Evolutionary conservation across 2,329 filamentous ascomycete genomes (phyloP), one percentile per base, ranked within the genome.

Genomic region (Fusarium tanahbumbuense): DNA sequence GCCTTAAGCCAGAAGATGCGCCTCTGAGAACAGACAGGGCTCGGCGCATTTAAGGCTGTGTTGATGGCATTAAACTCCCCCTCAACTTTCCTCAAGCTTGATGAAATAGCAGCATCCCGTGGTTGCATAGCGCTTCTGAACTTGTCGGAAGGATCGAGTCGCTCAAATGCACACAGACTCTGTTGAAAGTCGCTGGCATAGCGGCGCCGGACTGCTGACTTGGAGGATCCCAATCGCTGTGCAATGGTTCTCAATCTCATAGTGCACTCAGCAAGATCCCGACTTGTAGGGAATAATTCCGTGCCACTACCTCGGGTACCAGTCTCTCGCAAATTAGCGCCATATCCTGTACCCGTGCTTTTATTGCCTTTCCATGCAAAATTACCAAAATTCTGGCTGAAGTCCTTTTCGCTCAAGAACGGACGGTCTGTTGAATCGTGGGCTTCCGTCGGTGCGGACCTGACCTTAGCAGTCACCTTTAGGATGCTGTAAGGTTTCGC

Each of bases 1-100:
- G 56, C 48, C 45, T 75, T 72, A 6, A 75, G 71, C 73, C 73
- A 75, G 15, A 54, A 25, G 11, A 72, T 66, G n/a, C 67, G 56
- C 34, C 64, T 68, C 5, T 48, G 27, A 10, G 73, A 70, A 16
- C 46, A 65, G 5, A 20, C 23, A 15, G 37, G 18, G 12, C 46
- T 58, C 20, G 62, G 44, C 1, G 28, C 18, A 30, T 72, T 49
- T 3, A 75, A 52, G 30, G 71, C 53, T 12, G 28, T n/a, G 20
- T 27, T 22, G 8, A 75, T 64, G 15, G 34, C 41, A 30, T 25
- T 6, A 20, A 73, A 75, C 5, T 2, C 40, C 5, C 25, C 25
- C 11, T 71, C 53, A 25, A 72, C 22, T 7, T 42, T 63, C 20
- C 41, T 20, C 5, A 44, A 56, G 5, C 47, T 52, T 9, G 18